A percentile compares a stretch with the other conserved stretches of the same genome.
Evolutionary conservation across 1,139 yeast species (phyloP).

Genomic region (Pichia sp.): DNA sequence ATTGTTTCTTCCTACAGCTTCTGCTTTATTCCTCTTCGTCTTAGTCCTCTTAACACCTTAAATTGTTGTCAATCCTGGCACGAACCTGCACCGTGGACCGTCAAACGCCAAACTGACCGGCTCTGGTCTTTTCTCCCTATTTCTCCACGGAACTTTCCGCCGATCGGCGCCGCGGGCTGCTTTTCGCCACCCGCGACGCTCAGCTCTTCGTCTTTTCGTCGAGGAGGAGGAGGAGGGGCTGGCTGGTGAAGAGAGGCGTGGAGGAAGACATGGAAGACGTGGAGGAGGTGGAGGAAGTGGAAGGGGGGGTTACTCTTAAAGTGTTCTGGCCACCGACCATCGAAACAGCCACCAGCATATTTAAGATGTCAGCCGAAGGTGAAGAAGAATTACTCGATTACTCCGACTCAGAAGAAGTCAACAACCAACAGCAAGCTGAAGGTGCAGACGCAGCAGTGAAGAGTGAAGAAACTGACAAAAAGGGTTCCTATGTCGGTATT

Average conservation of each 20-base stretch:
- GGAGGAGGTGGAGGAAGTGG: neutral
- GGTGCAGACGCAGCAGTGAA: slow-evolving; percentile 50
- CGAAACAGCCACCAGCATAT: neutral
- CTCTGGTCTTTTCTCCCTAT: neutral
- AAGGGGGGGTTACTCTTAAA: neutral
- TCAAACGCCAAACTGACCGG: neutral
- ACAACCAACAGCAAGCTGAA: slow-evolving; percentile 44
- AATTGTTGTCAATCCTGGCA: too few species aligned
- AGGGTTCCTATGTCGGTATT: slow-evolving; percentile 96
- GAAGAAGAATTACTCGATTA: slow-evolving; percentile 99
- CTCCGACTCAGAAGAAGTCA: slow-evolving; percentile 95
- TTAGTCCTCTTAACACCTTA: too few species aligned
- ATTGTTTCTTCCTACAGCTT: too few species aligned
- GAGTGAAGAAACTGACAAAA: slow-evolving; percentile 66
- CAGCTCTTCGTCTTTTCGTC: neutral
- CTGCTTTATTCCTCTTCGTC: too few species aligned
- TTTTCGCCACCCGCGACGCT: neutral
- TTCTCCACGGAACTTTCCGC: neutral
- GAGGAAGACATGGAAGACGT: too few species aligned
- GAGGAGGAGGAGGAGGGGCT: too few species aligned
- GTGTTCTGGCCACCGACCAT: neutral
- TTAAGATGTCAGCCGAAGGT: slow-evolving; percentile 77
- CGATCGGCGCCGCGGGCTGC: neutral
- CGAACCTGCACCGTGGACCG: too few species aligned
- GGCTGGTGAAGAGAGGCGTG: too few species aligned